Base-by-base conservation (phyloP, 176 grass and related monocot genomes). In the Metroxylon sagu region DNA sequence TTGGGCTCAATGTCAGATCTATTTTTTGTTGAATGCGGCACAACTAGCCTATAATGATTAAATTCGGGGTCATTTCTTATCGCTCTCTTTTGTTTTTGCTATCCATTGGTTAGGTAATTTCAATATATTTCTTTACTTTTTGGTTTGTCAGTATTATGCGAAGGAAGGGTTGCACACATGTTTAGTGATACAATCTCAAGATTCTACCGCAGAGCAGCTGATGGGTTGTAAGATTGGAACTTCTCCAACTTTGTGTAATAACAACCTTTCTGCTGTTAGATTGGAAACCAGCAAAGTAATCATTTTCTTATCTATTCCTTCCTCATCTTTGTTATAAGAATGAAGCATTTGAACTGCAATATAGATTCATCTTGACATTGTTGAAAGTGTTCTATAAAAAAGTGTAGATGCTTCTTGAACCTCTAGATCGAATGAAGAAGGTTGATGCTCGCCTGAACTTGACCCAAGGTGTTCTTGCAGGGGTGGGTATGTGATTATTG, bases 391-490 rank as follows among this genome's bases (percentile, higher is more conserved):
- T 14, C 70, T 67, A 30, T 6, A 57, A 48, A 66, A 72, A 80
- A 82, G 60, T 14, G 57, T 57, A 90, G 83, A 82, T 90, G 68
- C 60, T 96, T 57, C 79, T 92, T 68, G 93, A 92, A 49, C 93
- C 84, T 57, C 84, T 98, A 67, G 65, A 82, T 17, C 83, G 76
- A 14, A 43, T 98, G 70, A 92, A 98, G 81, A 92, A 98, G 80
- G 84, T 78, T 70, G 84, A 89, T 74, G 70, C 81, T 19, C 75
- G 73, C 3, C 67, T 73, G 39, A 98, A 98, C 78, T 70, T 98
- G 53, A 88, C 87, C 77, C 78, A 98, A 78, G 93, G 87, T 57
- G 61, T 97, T 19, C 87, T 97, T 75, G 84, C 88, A 72, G 81
- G 76, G 87, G 93, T 91, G 73, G 18, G 76, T 73, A 18, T 50